Conservation (phyloP, 371 early-diverging fungal genomes). For the Nematocida sp. region DNA sequence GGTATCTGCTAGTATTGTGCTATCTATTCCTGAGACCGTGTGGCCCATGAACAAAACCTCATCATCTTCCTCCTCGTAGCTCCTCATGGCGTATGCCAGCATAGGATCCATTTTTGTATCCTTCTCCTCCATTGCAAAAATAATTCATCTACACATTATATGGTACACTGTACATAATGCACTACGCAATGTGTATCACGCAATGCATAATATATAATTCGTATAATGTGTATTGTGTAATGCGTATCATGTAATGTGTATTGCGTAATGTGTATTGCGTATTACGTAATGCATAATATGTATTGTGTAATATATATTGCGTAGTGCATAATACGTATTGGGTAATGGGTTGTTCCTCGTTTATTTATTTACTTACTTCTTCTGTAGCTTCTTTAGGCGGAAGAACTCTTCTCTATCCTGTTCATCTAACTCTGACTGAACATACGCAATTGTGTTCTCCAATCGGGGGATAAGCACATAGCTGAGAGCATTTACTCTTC, state of each 20-base stretch:
- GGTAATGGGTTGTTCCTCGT: neutral
- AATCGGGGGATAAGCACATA: slow-evolving; percentile 92
- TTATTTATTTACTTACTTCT: neutral
- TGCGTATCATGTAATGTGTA: too few species aligned
- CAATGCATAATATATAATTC: too few species aligned
- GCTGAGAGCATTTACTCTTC: slow-evolving; percentile 97
- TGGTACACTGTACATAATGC: too few species aligned
- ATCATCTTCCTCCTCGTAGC: neutral
- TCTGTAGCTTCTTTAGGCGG: too few species aligned
- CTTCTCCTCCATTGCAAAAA: slow-evolving; percentile 15
- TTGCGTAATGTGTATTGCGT: too few species aligned
- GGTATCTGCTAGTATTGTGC: neutral
- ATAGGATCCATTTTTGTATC: slow-evolving; percentile 5
- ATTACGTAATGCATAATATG: too few species aligned
- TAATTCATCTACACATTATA: neutral
- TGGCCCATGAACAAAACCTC: too few species aligned
- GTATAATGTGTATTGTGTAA: too few species aligned
- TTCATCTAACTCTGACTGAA: slow-evolving; percentile 94
- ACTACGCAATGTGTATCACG: too few species aligned
- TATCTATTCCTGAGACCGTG: neutral
- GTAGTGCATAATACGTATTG: too few species aligned
- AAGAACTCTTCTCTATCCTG: too few species aligned
- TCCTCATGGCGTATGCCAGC: slow-evolving; percentile 4
- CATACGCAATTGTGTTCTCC: slow-evolving; percentile 92
- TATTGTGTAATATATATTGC: too few species aligned